phyloP scores from a whole-genome alignment of 2,329 filamentous ascomycete genomes.

The Xylaria arbuscula region DNA sequence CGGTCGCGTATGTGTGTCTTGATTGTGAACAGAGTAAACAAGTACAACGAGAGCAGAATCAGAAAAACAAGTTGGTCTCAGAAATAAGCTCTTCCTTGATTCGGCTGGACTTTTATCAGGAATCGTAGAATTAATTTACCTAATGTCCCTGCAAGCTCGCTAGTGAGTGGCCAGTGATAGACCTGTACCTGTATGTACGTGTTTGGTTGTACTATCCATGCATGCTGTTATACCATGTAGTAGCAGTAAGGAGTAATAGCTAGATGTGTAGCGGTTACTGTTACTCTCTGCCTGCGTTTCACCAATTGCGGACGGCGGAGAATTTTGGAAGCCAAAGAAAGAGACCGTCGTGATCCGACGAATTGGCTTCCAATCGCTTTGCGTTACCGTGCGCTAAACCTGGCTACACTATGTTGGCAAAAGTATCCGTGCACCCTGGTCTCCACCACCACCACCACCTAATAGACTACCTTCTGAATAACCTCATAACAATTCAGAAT shows the following conservation, averaged over 20 bases:
- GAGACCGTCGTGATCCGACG: slow-evolving; percentile 27
- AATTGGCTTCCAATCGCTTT: slow-evolving; percentile 36
- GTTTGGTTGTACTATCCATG: neutral
- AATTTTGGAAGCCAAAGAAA: slow-evolving; percentile 33
- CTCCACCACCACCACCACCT: no score
- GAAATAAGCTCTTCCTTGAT: slow-evolving; percentile 25
- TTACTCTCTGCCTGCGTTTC: slow-evolving; percentile 16
- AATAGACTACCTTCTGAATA: no score
- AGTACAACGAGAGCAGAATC: neutral
- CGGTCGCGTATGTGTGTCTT: slow-evolving; percentile 10
- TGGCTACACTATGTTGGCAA: no score
- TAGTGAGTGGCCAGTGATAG: slow-evolving; percentile 12
- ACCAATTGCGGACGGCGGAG: slow-evolving; percentile 32
- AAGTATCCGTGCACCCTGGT: no score
- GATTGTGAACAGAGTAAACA: slow-evolving; percentile 20
- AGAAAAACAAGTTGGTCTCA: slow-evolving; percentile 18
- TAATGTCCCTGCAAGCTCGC: slow-evolving; percentile 1
- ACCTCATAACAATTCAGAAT: no score
- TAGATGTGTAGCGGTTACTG: slow-evolving; percentile 21
- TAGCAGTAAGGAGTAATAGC: neutral
- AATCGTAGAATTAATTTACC: slow-evolving; percentile 5
- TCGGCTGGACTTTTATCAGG: slow-evolving; percentile 12
- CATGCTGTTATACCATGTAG: neutral
- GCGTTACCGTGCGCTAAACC: slow-evolving; percentile 7
- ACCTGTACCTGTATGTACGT: slow-evolving; percentile 2